These are phyloP conservation scores for Entomortierella beljakovae DNA, from an alignment of 192 early-diverging fungal genomes.

Conservation along the genomic window DNA sequence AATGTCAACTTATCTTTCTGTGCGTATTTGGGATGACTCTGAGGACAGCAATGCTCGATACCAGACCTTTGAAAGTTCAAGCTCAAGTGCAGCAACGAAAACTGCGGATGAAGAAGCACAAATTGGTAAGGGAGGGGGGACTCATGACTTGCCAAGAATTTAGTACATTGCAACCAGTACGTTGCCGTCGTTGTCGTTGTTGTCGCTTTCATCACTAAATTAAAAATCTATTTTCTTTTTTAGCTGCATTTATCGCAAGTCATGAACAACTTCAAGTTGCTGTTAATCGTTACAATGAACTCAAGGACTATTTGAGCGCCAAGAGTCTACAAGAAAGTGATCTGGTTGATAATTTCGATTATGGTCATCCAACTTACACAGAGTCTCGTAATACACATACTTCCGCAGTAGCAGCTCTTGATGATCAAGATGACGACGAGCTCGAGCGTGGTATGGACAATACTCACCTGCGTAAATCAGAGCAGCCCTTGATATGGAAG, in stretches of 20 bases:
- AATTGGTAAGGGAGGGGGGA: constrained; percentile 18
- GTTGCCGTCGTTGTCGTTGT: background rate
- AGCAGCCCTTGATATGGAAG: constrained; percentile 37
- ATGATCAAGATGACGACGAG: background rate
- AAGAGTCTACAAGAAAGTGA: constrained; percentile 36
- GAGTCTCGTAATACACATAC: constrained; percentile 4
- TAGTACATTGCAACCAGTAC: background rate
- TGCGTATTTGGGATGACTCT: constrained; percentile 46
- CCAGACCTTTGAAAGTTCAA: constrained; percentile 11
- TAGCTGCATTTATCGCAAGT: constrained; percentile 31
- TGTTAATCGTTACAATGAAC: constrained; percentile 21
- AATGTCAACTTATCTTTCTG: constrained; percentile 34
- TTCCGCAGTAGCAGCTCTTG: background rate
- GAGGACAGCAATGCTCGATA: constrained; percentile 1
- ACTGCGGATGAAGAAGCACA: constrained; percentile 43
- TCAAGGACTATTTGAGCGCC: constrained; percentile 34
- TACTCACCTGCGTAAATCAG: constrained; percentile 25
- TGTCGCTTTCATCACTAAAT: background rate
- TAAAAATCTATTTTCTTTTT: background rate
- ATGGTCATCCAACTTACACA: background rate
- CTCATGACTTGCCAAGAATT: background rate
- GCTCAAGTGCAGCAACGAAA: constrained; percentile 9
- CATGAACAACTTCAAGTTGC: constrained; percentile 29
- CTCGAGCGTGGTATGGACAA: background rate
- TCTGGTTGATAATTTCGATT: constrained; percentile 1